These are phyloP conservation scores for Coffea canephora DNA, from an alignment of 257 asterid species.

Conservation along the genomic window DNA sequence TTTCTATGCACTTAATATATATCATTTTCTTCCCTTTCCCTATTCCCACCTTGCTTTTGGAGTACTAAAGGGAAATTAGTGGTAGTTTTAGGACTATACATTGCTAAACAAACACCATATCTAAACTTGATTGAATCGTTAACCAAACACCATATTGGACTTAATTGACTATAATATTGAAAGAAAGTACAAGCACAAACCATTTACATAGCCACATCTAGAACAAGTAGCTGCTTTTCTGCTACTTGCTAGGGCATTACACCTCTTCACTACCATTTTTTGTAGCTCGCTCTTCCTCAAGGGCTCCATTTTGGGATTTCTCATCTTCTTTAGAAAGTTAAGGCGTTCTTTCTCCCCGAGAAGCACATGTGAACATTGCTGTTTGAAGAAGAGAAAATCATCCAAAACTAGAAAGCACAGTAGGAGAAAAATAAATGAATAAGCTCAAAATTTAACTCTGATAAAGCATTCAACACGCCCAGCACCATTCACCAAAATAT, in stretches of 20 bases:
- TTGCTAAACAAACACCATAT: not conserved
- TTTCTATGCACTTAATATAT: not conserved
- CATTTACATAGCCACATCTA: slow-evolving; percentile 74
- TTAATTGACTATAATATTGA: not conserved
- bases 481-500: not conserved
- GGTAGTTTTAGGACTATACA: not conserved
- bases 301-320: slow-evolving; percentile 62
- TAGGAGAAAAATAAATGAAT: not conserved
- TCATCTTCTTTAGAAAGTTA: slow-evolving; percentile 56
- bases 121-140: no score
- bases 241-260: slow-evolving; percentile 54
- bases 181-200: slow-evolving; percentile 39
- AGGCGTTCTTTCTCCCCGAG: slow-evolving; percentile 56
- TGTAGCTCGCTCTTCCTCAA: slow-evolving; percentile 51
- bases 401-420: not conserved
- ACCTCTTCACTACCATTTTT: slow-evolving; percentile 56
- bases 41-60: not conserved
- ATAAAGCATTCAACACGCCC: not conserved
- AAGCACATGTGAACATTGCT: slow-evolving; percentile 78
- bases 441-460: not conserved
- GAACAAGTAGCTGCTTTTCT: slow-evolving; percentile 50
- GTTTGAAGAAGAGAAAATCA: slow-evolving; percentile 15
- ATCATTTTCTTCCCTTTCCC: not conserved
- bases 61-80: not conserved
- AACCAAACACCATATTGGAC: no score